Percentiles rank a stretch among this genome's conserved stretches.
These are phyloP conservation scores for Lipomyces starkeyi DNA, from an alignment of 805 yeast species.

Conservation along the genomic window DNA sequence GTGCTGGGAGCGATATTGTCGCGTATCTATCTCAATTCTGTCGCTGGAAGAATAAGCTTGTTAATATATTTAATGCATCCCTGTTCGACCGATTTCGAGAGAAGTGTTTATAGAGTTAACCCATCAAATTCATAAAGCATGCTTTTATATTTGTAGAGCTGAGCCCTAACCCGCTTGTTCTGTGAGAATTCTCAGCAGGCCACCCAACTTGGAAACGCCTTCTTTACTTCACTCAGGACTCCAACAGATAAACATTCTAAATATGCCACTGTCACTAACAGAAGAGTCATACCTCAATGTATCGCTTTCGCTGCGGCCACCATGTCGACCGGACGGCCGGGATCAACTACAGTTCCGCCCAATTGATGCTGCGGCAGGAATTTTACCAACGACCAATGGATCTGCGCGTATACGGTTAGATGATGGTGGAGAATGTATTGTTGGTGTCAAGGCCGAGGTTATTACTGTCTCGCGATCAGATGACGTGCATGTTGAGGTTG, in stretches of 20 bases:
- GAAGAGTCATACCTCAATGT: conserved; percentile 68
- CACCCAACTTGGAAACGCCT: not conserved
- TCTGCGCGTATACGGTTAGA: conserved; percentile 83
- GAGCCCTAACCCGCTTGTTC: not conserved
- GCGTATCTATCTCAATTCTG: too few species aligned
- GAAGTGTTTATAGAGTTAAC: too few species aligned
- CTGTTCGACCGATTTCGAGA: too few species aligned
- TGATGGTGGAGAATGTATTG: conserved; percentile 93
- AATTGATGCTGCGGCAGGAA: conserved; percentile 77
- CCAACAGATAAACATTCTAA: not conserved
- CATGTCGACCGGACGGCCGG: conserved; percentile 87
- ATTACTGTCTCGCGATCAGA: conserved; percentile 48
- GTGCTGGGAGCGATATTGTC: too few species aligned
- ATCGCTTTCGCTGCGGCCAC: conserved; percentile 64
- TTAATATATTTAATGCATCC: too few species aligned
- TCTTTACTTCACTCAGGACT: not conserved
- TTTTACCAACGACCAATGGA: conserved; percentile 88
- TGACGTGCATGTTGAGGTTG: conserved; percentile 71
- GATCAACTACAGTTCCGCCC: conserved; percentile 78
- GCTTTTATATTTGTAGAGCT: too few species aligned
- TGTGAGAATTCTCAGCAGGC: not conserved
- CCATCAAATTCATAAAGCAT: too few species aligned
- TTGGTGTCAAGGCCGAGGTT: conserved; percentile 87
- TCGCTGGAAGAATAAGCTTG: too few species aligned
- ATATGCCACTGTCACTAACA: conserved; percentile 48